These are phyloP conservation scores for Cynara cardunculus DNA, from an alignment of 129 eudicot genomes.

Conservation along the genomic window DNA sequence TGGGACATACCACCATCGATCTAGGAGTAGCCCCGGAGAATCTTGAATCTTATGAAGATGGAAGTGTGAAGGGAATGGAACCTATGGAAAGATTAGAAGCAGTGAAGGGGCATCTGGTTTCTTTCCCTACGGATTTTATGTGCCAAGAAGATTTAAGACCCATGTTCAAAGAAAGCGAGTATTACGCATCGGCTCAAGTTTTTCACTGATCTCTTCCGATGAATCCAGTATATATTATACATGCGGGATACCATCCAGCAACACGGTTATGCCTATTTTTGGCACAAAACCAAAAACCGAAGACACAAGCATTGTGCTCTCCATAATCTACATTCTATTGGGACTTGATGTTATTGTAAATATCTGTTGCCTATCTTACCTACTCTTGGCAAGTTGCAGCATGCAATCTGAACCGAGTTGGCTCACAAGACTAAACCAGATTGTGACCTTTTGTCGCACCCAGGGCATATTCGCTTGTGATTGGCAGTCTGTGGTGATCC, in stretches of 20 bases:
- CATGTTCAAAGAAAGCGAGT: conserved; percentile 93
- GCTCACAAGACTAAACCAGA: neutral
- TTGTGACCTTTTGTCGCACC: neutral
- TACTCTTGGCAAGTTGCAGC: neutral
- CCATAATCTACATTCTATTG: conserved; percentile 11
- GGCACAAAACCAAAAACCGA: neutral
- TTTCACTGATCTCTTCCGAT: conserved; percentile 46
- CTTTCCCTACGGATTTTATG: conserved; percentile 91
- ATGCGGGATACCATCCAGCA: conserved; percentile 1
- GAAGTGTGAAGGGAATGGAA: conserved; percentile 58
- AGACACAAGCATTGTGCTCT: conserved; percentile 7
- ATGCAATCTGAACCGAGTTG: neutral
- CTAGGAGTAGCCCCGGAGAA: conserved; percentile 75
- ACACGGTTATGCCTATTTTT: neutral
- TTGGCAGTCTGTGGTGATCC: neutral
- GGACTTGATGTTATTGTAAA: neutral
- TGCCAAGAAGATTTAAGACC: conserved; percentile 92
- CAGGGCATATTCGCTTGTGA: neutral
- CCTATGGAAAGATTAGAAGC: conserved; percentile 79
- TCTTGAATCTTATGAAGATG: conserved; percentile 77
- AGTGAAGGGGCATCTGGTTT: conserved; percentile 92
- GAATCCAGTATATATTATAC: neutral
- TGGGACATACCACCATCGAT: conserved; percentile 85
- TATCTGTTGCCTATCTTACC: conserved; percentile 4
- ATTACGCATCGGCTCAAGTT: conserved; percentile 97